Evolutionary conservation across 2,329 filamentous ascomycete genomes (phyloP).

Genomic region (Malbranchea cinnamomea): DNA sequence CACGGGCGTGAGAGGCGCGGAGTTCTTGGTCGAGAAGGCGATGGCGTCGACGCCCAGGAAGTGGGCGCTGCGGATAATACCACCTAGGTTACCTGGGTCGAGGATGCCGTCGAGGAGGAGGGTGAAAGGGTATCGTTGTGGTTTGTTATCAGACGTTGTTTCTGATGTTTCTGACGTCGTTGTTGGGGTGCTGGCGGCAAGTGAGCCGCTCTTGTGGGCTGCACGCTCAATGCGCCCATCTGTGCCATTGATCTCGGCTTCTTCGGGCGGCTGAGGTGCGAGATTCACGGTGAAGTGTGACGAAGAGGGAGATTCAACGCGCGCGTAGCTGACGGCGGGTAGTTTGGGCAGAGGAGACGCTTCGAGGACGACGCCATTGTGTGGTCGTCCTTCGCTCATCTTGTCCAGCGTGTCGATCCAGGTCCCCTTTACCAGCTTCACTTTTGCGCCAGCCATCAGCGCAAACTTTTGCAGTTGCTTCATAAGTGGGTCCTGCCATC

Average conservation of each 20-base stretch:
- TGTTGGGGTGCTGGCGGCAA: too few relatives aligned
- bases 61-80: constrained; percentile 72
- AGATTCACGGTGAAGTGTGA: constrained; percentile 45
- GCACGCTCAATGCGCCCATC: constrained; percentile 33
- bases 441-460: constrained; percentile 32
- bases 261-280: constrained; percentile 58
- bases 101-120: constrained; percentile 36
- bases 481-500: constrained; percentile 4
- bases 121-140: constrained; percentile 23
- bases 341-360: constrained; percentile 64
- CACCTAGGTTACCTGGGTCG: constrained; percentile 82
- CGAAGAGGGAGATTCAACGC: constrained; percentile 30
- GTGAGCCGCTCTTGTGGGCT: background rate
- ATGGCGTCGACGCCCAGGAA: constrained; percentile 85
- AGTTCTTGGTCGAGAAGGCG: constrained; percentile 57
- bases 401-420: constrained; percentile 63
- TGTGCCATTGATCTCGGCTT: constrained; percentile 56
- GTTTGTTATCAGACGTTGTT: too few relatives aligned
- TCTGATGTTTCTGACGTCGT: too few relatives aligned
- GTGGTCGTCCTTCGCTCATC: constrained; percentile 66
- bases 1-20: constrained; percentile 59
- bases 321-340: constrained; percentile 46
- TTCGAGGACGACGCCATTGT: constrained; percentile 83
- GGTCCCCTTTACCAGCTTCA: constrained; percentile 44
- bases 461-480: constrained; percentile 25